Base-by-base conservation (phyloP, 179 eudicot species). In the Nepenthes alata region DNA sequence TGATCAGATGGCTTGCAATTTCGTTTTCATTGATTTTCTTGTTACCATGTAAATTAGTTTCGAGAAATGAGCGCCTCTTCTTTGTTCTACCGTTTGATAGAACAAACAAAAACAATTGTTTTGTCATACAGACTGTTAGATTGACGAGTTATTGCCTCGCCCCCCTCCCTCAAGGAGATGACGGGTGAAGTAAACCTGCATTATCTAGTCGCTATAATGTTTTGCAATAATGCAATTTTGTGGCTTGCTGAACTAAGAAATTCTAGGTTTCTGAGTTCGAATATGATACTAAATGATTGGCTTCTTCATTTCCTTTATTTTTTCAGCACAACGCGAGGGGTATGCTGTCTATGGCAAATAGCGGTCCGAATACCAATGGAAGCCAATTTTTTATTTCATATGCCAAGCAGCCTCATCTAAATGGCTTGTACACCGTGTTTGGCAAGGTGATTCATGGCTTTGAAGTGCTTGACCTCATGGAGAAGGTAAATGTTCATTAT, bases 361-460 rank as follows among this genome's bases (percentile, higher is more conserved):
- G 93, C 57, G 98, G 98, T 35, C 82, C 96, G 47, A 93, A 93
- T 68, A 89, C 96, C 7, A 93, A 89, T 58, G 96, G 95, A 68
- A 89, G 98, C 72, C 98, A 93, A 73, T 93, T 93, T 77, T 89
- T 93, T 70, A 48, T 93, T 13, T 62, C 88, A 61, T 93, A 93
- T 60, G 97, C 81, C 53, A 89, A 93, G 73, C 96, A 89, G 61
- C 98, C 98, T 38, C 98, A 89, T 86, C 88, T 89, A 45, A 93
- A 93, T 68, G 97, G 97, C 60, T 54, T 80, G 58, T 93, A 93
- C 76, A 93, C 95, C 1, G 80, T 93, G 62, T 86, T 93, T 62
- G 98, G 97, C 60, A 93, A 87, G 75, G 98, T 89, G 58, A 93
- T 93, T 75, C 97, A 86, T 81, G 97, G 98, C 54, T 93, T 93